Evolutionary conservation across 768 basidiomycete species (phyloP), one percentile per base, ranked within the genome.

Genomic region (Trametopsis cervina): DNA sequence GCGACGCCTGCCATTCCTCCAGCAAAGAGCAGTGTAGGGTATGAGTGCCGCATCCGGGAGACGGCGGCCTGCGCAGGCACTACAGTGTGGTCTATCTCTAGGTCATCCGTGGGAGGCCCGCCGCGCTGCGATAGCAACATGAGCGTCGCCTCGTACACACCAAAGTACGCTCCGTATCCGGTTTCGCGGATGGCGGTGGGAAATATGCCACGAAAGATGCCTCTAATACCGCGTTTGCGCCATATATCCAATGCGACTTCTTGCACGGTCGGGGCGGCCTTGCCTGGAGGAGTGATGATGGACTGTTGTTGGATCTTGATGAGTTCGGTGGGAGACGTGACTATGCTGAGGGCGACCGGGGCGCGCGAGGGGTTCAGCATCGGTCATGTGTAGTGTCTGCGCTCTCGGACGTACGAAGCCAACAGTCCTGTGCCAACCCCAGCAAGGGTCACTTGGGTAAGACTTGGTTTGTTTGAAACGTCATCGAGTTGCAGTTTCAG

Each of bases 101-200:
- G 10, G 13, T 10, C 13, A 23, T 43, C 18, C 13, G 53, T 38
- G 12, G 53, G 49, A 2, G 64, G 52, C 25, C 47, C 38, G 7
- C 51, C 22, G 24, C 49, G 55, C 15, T 69, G 60, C 40, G 80
- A 73, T 35, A 51, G 40, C 55, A 68, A 66, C 17, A 81, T 77
- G 55, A 74, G 73, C 17, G 77, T 78, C 39, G 75, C 83, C 64
- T 83, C 86, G 57, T 84, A 89, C 75, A 64, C 54, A 13, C 60
- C 59, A 42, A 95, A 96, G 65, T 96, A 95, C 1, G 85, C 80
- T 5, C 91, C 93, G 58, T 87, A 95, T 1, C 84, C 89, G 7
- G 74, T 69, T 62, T 95, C 92, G 26, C 93, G 69, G 29, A 91
- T 60, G 0, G 82, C 81, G 0, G 90, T 94, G 0, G 80, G 76